Percentiles rank a stretch among this genome's conserved stretches.
Conservation (phyloP, 2,329 filamentous ascomycete species). For the Alternaria infectoria region DNA sequence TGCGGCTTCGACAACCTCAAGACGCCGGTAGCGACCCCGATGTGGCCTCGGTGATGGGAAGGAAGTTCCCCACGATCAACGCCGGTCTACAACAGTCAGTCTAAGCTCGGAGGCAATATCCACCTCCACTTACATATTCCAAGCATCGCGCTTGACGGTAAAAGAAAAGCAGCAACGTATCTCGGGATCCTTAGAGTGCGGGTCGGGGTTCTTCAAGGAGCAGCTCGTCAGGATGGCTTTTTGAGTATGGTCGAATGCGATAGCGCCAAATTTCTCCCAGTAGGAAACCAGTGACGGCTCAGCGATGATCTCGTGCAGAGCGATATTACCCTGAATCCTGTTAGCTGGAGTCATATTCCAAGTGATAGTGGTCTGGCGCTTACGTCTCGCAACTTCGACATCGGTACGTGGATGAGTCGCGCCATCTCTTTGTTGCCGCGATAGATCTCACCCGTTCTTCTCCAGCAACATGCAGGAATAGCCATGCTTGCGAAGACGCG, state of each 20-base stretch:
- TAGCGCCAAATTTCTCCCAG: slow-evolving; percentile 98
- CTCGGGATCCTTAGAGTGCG: slow-evolving; percentile 69
- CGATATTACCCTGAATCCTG: slow-evolving; percentile 79
- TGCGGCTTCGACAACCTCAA: slow-evolving; percentile 1
- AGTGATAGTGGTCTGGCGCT: slow-evolving; percentile 48
- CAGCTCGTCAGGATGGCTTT: slow-evolving; percentile 96
- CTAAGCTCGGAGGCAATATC: background rate
- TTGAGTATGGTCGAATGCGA: slow-evolving; percentile 92
- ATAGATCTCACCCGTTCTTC: slow-evolving; percentile 95
- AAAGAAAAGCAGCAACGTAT: slow-evolving; percentile 98
- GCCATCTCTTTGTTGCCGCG: slow-evolving; percentile 99
- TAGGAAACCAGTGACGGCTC: slow-evolving; percentile 96
- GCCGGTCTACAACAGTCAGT: slow-evolving; percentile 67
- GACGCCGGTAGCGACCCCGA: slow-evolving; percentile 27
- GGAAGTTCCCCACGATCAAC: slow-evolving; percentile 94
- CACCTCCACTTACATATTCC: slow-evolving; percentile 80
- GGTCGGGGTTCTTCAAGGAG: slow-evolving; percentile 75
- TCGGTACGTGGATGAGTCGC: slow-evolving; percentile 89
- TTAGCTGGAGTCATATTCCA: slow-evolving; percentile 13
- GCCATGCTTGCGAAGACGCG: slow-evolving; percentile 99
- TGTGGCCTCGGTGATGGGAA: slow-evolving; percentile 73
- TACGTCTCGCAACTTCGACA: slow-evolving; percentile 89
- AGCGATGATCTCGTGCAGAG: slow-evolving; percentile 92
- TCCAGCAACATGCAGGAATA: slow-evolving; percentile 96
- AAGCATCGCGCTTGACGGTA: slow-evolving; percentile 90